Percentiles rank a stretch among this genome's conserved stretches.
phyloP scores from a whole-genome alignment of 768 basidiomycete species.

The Phylloporus scabripes region DNA sequence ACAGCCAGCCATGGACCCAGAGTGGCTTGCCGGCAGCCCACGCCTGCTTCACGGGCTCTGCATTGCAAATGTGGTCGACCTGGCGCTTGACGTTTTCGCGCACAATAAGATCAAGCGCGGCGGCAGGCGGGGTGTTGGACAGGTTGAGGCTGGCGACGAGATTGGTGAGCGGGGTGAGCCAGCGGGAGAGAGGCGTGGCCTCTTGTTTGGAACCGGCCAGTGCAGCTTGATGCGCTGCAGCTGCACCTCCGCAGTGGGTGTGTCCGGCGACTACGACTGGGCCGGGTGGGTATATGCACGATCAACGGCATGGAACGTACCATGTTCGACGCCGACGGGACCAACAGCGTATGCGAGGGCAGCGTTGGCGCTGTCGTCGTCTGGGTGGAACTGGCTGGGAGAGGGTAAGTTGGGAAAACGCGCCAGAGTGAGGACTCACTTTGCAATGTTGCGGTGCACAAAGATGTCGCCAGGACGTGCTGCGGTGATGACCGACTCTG shows the following conservation, averaged over 20 bases:
- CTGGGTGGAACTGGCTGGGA: constrained; percentile 61
- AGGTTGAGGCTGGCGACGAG: constrained; percentile 43
- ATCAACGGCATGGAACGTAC: constrained; percentile 35
- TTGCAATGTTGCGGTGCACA: constrained; percentile 85
- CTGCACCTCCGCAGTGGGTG: constrained; percentile 74
- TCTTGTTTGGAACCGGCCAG: neutral
- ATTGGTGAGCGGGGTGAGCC: constrained; percentile 64
- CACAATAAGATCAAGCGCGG: constrained; percentile 45
- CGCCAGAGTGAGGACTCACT: constrained; percentile 40
- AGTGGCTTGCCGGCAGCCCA: constrained; percentile 40
- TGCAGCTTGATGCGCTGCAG: constrained; percentile 46
- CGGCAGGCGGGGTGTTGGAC: constrained; percentile 28
- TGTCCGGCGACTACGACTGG: constrained; percentile 81
- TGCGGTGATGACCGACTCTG: constrained; percentile 70
- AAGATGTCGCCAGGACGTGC: constrained; percentile 83
- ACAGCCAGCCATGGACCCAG: constrained; percentile 71
- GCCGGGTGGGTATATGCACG: neutral
- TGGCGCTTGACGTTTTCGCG: constrained; percentile 57
- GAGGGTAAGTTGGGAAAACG: neutral
- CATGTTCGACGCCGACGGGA: constrained; percentile 68
- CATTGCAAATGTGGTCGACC: constrained; percentile 45
- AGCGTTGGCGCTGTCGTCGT: constrained; percentile 67
- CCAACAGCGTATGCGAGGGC: constrained; percentile 72
- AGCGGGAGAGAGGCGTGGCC: constrained; percentile 52
- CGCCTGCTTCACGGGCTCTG: constrained; percentile 41